phyloP scores from a whole-genome alignment of 345 rosid genomes.

The Hypericum perforatum region DNA sequence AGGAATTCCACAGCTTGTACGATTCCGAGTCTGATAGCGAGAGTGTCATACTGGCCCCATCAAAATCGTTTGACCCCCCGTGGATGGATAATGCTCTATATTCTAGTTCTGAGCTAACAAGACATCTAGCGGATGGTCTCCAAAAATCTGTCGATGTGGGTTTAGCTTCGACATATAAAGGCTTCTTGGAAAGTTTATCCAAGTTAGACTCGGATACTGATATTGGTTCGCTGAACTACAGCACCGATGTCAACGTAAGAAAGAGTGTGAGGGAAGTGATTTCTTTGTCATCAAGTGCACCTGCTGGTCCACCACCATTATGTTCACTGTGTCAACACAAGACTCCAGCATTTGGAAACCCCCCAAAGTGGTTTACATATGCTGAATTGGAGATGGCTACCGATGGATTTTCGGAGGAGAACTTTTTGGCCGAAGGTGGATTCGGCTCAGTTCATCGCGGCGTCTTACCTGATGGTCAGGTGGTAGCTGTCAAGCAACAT shows the following conservation, averaged over 20 bases:
- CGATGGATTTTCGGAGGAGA: slow-evolving; percentile 1
- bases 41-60: slow-evolving; percentile 1
- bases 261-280: slow-evolving; percentile 7
- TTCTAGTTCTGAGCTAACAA: slow-evolving; percentile 12
- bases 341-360: slow-evolving; percentile 6
- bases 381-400: slow-evolving; percentile 2
- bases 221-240: neutral
- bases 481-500: neutral
- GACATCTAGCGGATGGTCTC: slow-evolving; percentile 3
- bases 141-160: slow-evolving; percentile 18
- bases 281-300: neutral
- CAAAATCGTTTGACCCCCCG: slow-evolving; percentile 12
- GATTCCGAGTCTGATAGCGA: slow-evolving; percentile 3
- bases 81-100: slow-evolving; percentile 10
- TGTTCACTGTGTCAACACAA: slow-evolving; percentile 6
- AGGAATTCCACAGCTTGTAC: neutral
- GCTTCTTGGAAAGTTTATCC: slow-evolving; percentile 2
- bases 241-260: neutral
- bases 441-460: slow-evolving; percentile 1
- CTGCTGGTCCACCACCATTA: slow-evolving; percentile 3
- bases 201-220: neutral
- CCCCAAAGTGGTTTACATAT: slow-evolving; percentile 7
- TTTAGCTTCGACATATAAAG: slow-evolving; percentile 29
- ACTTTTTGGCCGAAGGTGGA: slow-evolving; percentile 5
- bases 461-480: slow-evolving; percentile 1